phyloP scores from a whole-genome alignment of 805 yeast species.

The Kuraishia capsulata region DNA sequence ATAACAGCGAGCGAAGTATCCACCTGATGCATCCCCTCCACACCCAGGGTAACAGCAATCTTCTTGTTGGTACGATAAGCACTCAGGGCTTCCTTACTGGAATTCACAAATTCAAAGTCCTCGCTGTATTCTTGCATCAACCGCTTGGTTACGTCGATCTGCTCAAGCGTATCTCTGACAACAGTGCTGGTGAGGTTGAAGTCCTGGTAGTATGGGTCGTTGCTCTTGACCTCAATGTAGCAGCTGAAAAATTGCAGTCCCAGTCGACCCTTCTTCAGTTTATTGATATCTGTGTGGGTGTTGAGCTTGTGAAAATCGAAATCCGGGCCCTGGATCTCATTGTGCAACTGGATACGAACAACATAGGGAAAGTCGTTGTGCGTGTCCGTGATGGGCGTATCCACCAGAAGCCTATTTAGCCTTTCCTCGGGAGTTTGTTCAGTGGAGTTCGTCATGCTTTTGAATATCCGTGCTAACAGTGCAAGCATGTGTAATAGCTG shows the following conservation, averaged over 20 bases:
- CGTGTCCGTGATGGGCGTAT: conserved; percentile 33
- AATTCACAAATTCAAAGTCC: conserved; percentile 28
- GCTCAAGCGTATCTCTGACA: conserved; percentile 46
- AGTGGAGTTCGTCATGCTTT: not conserved
- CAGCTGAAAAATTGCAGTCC: conserved; percentile 45
- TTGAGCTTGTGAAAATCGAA: conserved; percentile 25
- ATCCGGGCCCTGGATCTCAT: conserved; percentile 24
- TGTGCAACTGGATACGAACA: conserved; percentile 34
- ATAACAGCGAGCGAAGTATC: conserved; percentile 40
- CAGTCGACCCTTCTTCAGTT: conserved; percentile 32
- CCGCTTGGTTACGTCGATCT: conserved; percentile 40
- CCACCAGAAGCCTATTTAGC: conserved; percentile 7
- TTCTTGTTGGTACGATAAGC: conserved; percentile 13
- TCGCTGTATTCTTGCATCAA: conserved; percentile 30
- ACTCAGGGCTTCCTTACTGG: conserved; percentile 29
- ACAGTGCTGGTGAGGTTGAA: conserved; percentile 33
- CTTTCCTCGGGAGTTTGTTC: not conserved
- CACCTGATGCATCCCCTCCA: conserved; percentile 46
- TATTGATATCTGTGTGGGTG: conserved; percentile 34
- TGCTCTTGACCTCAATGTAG: conserved; percentile 32
- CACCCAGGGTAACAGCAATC: conserved; percentile 41
- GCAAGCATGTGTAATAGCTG: not conserved
- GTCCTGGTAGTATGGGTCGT: conserved; percentile 28
- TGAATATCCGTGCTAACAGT: not conserved
- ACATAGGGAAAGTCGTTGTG: conserved; percentile 46